Evolutionary conservation across 352 stramenopile genomes (phyloP), one percentile per base, ranked within the genome.

Genomic region (Pythium phragmitis): DNA sequence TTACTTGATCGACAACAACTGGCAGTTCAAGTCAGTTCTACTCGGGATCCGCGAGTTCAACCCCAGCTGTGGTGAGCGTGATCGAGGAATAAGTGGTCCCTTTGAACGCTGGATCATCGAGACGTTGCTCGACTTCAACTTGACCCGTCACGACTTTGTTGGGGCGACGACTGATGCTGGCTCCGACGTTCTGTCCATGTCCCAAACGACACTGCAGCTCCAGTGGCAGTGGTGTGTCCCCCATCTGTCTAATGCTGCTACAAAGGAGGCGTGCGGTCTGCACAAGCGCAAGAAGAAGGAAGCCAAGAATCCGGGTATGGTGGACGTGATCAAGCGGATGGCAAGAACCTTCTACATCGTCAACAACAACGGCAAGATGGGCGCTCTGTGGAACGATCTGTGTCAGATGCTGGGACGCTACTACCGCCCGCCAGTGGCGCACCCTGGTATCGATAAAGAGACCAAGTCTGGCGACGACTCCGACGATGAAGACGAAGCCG

Each of bases 1-100:
- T 9, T 72, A 72, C 45, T 55, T 72, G 8, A 28, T 77, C 3
- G 60, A 69, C 53, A 60, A 34, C 4, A 47, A 68, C 30, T 72
- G 47, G 9, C 46, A 61, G 13, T 67, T 63, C 26, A 63, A 54
- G 14, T 76, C 61, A 8, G 21, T 73, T 7, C 43, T 65, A 1
- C 34, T 69, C 1, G 62, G 37, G n/a, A 48, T 46, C 2, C 46
- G 48, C 17, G 1, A 2, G 0, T 64, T 69, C 19, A 37, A 49
- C 7, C 62, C 55, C 1, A 19, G 0, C 4, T 55, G 28, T 56
- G 36, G 6, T 9, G 48, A 56, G 0, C 62, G 49, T 7, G 46
- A 42, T 4, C 3, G 3, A 0, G 49, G 49, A 11, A 55, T 63
- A 17, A 55, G 50, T 2, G 1, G 1, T 1, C 26, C 47, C 11